Percentiles rank a stretch among this genome's conserved stretches.
phyloP scores from a whole-genome alignment of 2,329 filamentous ascomycete species.

The Phoma sp. region DNA sequence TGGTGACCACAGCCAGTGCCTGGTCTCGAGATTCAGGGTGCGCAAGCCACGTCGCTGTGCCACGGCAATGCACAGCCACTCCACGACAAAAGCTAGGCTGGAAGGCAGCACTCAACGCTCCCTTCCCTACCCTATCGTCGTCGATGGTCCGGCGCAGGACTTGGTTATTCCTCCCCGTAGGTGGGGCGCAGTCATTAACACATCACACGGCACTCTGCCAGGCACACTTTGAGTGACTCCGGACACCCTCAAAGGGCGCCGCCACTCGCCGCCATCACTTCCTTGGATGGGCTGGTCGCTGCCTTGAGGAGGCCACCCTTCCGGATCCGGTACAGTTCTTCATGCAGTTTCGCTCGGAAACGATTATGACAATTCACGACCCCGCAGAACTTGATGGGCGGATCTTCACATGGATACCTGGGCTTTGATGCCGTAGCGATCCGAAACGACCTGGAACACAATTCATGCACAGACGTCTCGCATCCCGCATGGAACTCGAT shows the following conservation, averaged over 20 bases:
- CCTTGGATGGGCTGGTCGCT: conserved; percentile 32
- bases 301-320: conserved; percentile 36
- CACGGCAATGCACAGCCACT: conserved; percentile 17
- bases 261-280: conserved; percentile 17
- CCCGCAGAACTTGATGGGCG: conserved; percentile 6
- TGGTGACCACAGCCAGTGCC: conserved; percentile 26
- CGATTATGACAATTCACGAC: conserved; percentile 2
- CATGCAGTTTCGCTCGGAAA: conserved; percentile 23
- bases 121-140: conserved; percentile 28
- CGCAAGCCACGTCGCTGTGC: conserved; percentile 23
- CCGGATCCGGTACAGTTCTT: conserved; percentile 18
- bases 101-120: conserved; percentile 24
- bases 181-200: conserved; percentile 36
- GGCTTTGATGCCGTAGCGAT: conserved; percentile 2
- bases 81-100: not conserved
- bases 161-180: conserved; percentile 22
- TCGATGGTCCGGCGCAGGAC: conserved; percentile 12
- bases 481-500: conserved; percentile 4
- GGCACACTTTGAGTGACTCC: conserved; percentile 22
- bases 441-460: conserved; percentile 40
- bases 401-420: conserved; percentile 19
- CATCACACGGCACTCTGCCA: conserved; percentile 20
- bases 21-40: conserved; percentile 20
- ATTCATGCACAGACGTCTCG: conserved; percentile 30
- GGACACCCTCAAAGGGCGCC: conserved; percentile 3